Base-by-base conservation (phyloP, 78 protist genomes). In the Goniomonas avonlea region DNA sequence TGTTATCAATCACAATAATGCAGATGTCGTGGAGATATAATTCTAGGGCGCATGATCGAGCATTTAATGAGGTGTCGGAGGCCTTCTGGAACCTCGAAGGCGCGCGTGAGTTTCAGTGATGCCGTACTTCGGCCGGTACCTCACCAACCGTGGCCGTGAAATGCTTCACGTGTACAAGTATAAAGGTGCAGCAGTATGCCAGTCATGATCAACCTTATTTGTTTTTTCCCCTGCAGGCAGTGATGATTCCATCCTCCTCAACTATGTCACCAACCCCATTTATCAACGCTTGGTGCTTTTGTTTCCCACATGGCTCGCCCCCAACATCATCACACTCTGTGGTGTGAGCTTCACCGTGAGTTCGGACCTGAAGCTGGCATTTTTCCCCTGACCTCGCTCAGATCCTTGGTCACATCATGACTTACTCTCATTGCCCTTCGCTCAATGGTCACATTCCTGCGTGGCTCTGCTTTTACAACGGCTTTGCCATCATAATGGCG, bases 261-360 rank as follows among this genome's bases (percentile, higher is more conserved):
- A 31, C 17, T 63, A 63, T 9, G n/a, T 63, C 29, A 35, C 71
- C 37, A 63, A 63, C 45, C 71, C 71, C 23, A 63, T 63, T 31
- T 63, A 63, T 25, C 32, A 63, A 21, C 35, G 31, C 37, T 37
- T 63, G 27, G 71, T 63, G 31, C 11, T 27, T 27, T 5, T n/a
- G 47, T n/a, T 63, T 27, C 71, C 71, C 2, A 27, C 37, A 15
- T 63, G 71, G 71, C 37, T 63, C 9, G 71, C 71, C 2, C 71
- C 71, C 7, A 63, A 63, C 71, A 17, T 63, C 50, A 63, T 63
- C 45, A 63, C 71, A 20, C 71, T 63, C 29, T 35, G 37, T 32
- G 71, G 71, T 1, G 47, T 63, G 31, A 20, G 15, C 27, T 63
- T 39, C 71, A 63, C 37, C 31, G 11, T 17, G 43, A 27, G 11